These are phyloP conservation scores for Ajuga chamaepitys DNA, from an alignment of 257 asterid species.

Conservation along the genomic window DNA sequence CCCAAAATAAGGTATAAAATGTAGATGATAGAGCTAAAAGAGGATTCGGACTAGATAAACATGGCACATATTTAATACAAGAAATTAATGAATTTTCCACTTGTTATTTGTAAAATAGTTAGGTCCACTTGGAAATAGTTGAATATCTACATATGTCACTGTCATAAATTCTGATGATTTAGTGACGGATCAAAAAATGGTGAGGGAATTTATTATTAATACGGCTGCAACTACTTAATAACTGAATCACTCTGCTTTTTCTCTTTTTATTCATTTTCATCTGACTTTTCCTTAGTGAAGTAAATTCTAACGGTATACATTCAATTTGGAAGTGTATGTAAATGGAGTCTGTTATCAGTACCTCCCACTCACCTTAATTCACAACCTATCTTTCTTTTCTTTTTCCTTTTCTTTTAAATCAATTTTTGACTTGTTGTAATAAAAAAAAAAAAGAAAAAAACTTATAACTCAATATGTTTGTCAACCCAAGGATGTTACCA, in stretches of 20 bases:
- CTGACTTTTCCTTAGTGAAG: not conserved
- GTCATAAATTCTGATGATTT: conserved; percentile 15
- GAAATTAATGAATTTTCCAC: no score
- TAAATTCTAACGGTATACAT: conserved; percentile 15
- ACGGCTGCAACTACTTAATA: conserved; percentile 11
- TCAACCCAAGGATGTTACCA: no score
- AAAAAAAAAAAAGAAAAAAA: no score
- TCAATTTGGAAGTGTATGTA: not conserved
- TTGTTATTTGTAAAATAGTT: not conserved
- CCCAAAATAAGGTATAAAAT: no score
- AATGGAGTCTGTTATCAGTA: not conserved
- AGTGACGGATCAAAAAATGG: conserved; percentile 1
- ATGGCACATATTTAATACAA: no score
- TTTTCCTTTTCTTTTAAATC: not conserved
- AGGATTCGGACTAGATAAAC: no score
- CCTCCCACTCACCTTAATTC: not conserved
- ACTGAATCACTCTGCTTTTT: conserved; percentile 11
- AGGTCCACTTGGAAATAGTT: not conserved
- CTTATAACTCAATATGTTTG: no score
- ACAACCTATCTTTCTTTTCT: not conserved
- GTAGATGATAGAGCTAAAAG: no score
- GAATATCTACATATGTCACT: not conserved
- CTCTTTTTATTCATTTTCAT: not conserved
- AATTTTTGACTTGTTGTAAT: not conserved
- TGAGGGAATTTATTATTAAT: not conserved